Base-by-base conservation (phyloP, 2,329 filamentous ascomycete species). In the Aphanoascus verrucosus region DNA sequence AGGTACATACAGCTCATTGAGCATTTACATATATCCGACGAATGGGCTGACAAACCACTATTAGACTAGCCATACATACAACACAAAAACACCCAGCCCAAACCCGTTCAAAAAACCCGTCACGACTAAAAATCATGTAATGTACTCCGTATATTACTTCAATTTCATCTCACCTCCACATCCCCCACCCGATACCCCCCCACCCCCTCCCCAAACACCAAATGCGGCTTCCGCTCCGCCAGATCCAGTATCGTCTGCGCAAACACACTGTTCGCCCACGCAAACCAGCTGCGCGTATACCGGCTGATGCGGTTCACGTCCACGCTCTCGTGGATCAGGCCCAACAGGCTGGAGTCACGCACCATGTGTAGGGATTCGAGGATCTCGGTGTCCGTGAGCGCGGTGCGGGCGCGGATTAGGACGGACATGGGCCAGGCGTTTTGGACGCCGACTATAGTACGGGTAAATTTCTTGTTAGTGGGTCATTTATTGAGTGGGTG, bases 361-460 rank as follows among this genome's bases (percentile, higher is more conserved):
- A 98, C 93, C 32, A 84, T 68, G 6, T 81, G 74, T 23, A 98
- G 69, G 57, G 85, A 86, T 47, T 80, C 76, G 56, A 70, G 74
- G 58, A 98, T 97, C 72, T 98, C 93, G 14, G 59, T 58, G 56
- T 95, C 90, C 54, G 90, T 77, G 49, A 91, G 79, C 5, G 83
- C 85, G 0, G 93, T 98, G 78, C 93, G 88, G 2, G 88, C 88
- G 69, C 96, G 90, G 17, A 96, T 80, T 7, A 98, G 76, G 57
- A 96, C 73, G 66, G 87, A 93, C 89, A 98, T 97, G 0, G 93
- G 93, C 93, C 93, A 98, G 6, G 91, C 93, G 60, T 95, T 87
- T 62, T 80, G 74, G n/a, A 94, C 72, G 0, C 93, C 93, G 60
- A 96, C 69, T 85, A 63, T 82, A 32, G n/a, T n/a, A n/a, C n/a